Evolutionary conservation across 1,284 basidiomycete species (phyloP).

Genomic region (Phaffia rhodozyma): DNA sequence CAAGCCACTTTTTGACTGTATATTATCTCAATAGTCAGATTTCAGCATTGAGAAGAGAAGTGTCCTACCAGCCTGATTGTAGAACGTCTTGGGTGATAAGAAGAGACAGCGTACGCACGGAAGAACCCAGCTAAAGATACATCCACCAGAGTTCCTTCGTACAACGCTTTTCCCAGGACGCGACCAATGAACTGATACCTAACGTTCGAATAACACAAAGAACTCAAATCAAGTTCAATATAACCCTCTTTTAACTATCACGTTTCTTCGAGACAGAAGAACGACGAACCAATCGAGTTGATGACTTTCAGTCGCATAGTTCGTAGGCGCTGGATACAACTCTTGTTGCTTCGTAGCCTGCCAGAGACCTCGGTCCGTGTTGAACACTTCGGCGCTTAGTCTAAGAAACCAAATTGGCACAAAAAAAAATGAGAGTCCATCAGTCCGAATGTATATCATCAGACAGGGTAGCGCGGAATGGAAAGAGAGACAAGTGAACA

Average conservation of each 20-base stretch:
- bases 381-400: conserved; percentile 83
- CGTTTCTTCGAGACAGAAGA: conserved; percentile 45
- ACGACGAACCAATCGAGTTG: conserved; percentile 68
- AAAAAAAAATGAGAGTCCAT: neutral
- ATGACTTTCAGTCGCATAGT: conserved; percentile 71
- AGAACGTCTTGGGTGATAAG: no score
- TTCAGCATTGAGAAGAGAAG: no score
- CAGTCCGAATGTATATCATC: no score
- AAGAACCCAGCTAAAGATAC: conserved; percentile 94
- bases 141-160: conserved; percentile 93
- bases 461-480: no score
- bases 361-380: conserved; percentile 90
- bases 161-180: conserved; percentile 61
- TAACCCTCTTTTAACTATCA: conserved; percentile 19
- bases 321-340: conserved; percentile 86
- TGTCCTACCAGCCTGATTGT: no score
- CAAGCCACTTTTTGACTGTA: conserved; percentile 59
- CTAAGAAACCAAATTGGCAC: conserved; percentile 32
- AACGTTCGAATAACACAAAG: neutral
- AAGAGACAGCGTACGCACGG: neutral
- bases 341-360: conserved; percentile 78
- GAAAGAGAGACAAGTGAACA: neutral
- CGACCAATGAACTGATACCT: conserved; percentile 15
- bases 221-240: neutral
- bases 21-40: neutral